Evolutionary conservation across 768 basidiomycete species (phyloP).

Genomic region (Russula sp.): DNA sequence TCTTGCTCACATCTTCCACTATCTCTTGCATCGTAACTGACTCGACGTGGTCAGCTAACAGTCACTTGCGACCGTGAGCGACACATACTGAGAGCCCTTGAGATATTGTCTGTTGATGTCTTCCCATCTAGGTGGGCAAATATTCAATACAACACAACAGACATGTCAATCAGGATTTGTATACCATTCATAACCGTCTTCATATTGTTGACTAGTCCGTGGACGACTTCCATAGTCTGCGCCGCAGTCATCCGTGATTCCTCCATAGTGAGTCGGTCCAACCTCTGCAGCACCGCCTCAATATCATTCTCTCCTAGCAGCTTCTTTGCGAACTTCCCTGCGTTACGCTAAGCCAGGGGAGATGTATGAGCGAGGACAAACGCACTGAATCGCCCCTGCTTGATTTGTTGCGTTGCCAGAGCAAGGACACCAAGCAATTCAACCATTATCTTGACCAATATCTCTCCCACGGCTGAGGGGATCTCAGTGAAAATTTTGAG

Average conservation of each 20-base stretch:
- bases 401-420: neutral
- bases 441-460: neutral
- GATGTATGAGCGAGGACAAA: neutral
- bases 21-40: neutral
- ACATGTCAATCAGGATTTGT: neutral
- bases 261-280: neutral
- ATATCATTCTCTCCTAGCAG: neutral
- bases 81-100: neutral
- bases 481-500: neutral
- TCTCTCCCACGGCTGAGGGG: neutral
- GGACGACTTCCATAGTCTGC: neutral
- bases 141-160: neutral
- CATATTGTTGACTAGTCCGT: conserved; percentile 3
- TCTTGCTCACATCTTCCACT: neutral
- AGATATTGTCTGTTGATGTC: neutral
- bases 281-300: neutral
- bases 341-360: neutral
- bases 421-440: neutral
- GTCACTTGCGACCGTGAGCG: neutral
- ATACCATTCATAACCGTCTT: neutral
- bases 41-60: neutral
- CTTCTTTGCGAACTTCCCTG: neutral
- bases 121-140: neutral
- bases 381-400: neutral
- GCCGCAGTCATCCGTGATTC: neutral